Evolutionary conservation across 306 rosid species (phyloP), one percentile per base, ranked within the genome.

Genomic region (Echinosophora koreensis): DNA sequence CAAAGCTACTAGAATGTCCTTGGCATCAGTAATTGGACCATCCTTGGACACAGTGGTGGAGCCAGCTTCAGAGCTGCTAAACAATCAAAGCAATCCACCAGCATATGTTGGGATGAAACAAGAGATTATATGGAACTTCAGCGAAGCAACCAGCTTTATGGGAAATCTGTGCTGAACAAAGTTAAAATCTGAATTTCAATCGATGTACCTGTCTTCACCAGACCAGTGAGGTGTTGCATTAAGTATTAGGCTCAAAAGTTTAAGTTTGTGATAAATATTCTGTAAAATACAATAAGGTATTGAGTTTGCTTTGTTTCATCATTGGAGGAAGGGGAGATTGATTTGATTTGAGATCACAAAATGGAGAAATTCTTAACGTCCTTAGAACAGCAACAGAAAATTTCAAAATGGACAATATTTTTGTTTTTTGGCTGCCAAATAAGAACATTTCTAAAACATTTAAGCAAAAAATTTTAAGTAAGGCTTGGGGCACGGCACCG

Each of bases 21-120:
- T 89, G 39, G 87, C 82, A 38, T n/a, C 71, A 5, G 81, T 72
- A 6, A 82, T 77, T 75, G 92, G 83, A 35, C 92, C 92, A 13
- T 62, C 87, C 5, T 28, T 84, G 60, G 90, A 89, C 22, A 82
- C 85, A 6, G 55, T 80, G 51, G 87, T 89, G 14, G 77, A 59
- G 44, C 90, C 93, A 60, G 82, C 80, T 13, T 51, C 81, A 3
- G 85, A 87, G 78, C 30, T 89, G 13, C 10, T 85, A 38, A 79
- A 86, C 51, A 79, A 16, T 34, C 47, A 83, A n/a, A 59, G 37
- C 38, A 72, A 71, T 61, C 52, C 83, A 47, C 80, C 89, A 34
- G 84, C 87, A 8, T 83, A 85, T 32, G 38, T 59, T 54, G 89
- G 84, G 2, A 83, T 80, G 78, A 77, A 41, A 41, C 86, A 80